Base-by-base conservation (phyloP, 2,329 filamentous ascomycete species). In the Periconia macrospinosa region DNA sequence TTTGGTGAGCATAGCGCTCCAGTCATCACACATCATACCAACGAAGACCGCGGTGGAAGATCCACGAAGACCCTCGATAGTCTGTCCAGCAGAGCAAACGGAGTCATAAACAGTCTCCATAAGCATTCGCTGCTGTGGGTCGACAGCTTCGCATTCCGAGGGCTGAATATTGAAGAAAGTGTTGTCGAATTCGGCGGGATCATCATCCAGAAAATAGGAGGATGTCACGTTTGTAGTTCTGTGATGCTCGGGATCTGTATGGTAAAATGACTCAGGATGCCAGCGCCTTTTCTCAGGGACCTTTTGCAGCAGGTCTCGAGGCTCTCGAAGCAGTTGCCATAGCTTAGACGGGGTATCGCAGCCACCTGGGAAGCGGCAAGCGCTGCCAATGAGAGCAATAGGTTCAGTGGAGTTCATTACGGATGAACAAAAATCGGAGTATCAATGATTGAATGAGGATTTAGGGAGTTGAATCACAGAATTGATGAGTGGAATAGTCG, bases 101-200 rank as follows among this genome's bases (percentile, higher is more conserved):
- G 58, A 58, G 19, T 59, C 51, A 18, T 62, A 65, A 9, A 49
- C 45, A 9, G 42, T 42, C 42, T 66, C 63, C 2, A 66, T 47
- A 3, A 57, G 45, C 11, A 53, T 14, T 3, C 62, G 41, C 11
- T 57, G 55, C 44, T 60, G 55, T 14, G 63, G 63, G 42, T 66
- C 62, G 27, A 63, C 59, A 14, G 40, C 13, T 7, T 37, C 30
- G 10, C 54, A 54, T 33, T 59, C 55, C 1, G 18, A 3, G 14
- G 48, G 30, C 6, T 41, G 20, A 40, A 59, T 53, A 11, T 45
- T 46, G 40, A 59, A 59, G 45, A 57, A 57, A 1, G 30, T 6
- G 1, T 45, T 46, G 45, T 59, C 57, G 23, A 59, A 59, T 2
- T 2, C 3, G 10, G 18, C n/a, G 2, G 45, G 20, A 27, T 59